Conservation (phyloP, 441 rosid genomes). For the Brassica hybrid region DNA sequence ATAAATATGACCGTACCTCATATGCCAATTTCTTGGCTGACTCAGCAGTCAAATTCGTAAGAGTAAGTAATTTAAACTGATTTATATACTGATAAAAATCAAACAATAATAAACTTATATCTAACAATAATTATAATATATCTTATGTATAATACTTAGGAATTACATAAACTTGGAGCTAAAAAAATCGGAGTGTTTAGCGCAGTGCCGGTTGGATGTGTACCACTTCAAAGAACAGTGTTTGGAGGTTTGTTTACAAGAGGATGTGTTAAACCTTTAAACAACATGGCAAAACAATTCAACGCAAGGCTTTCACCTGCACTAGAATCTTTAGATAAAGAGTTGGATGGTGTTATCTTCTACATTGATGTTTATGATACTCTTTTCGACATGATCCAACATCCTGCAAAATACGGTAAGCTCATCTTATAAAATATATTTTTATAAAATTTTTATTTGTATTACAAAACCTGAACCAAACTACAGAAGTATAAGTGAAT, state of each 20-base stretch:
- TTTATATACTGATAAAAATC: no score
- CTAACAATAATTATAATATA: not conserved
- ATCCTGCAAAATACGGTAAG: conserved; percentile 3
- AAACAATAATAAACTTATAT: no score
- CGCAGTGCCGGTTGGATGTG: conserved; percentile 66
- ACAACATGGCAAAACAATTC: conserved; percentile 39
- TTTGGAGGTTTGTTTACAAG: not conserved
- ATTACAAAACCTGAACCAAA: not conserved
- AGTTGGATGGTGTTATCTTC: no score
- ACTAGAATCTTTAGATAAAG: no score
- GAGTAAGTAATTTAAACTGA: no score
- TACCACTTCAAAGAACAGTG: conserved; percentile 65
- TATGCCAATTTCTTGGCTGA: no score
- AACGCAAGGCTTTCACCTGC: no score
- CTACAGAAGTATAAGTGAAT: not conserved
- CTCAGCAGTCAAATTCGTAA: no score
- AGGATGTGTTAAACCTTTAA: conserved; percentile 12
- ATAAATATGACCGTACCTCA: no score
- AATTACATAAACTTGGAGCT: conserved; percentile 66
- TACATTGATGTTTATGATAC: no score
- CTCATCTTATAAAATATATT: not conserved
- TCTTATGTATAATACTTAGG: conserved; percentile 12
- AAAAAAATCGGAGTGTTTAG: conserved; percentile 56
- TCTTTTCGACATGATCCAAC: not conserved
- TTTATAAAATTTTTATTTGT: not conserved